phyloP scores from a whole-genome alignment of 192 early-diverging fungal genomes.

The Chytriomyces hyalinus region DNA sequence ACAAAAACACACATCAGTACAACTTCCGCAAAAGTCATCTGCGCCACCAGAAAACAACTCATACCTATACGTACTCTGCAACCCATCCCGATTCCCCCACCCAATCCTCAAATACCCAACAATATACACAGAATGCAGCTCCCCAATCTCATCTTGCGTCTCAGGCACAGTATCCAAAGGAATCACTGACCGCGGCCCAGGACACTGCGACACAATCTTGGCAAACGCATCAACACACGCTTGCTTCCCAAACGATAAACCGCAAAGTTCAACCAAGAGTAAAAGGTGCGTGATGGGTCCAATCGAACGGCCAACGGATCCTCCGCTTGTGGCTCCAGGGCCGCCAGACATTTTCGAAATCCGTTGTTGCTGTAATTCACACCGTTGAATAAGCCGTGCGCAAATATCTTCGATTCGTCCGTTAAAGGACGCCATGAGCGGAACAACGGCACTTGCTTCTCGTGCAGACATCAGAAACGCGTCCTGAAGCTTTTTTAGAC shows the following conservation, averaged over 20 bases:
- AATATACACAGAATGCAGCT: conserved; percentile 17
- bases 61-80: conserved; percentile 1
- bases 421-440: conserved; percentile 6
- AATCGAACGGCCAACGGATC: background rate
- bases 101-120: conserved; percentile 22
- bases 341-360: background rate
- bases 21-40: background rate
- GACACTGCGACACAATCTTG: background rate
- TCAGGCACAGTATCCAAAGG: conserved; percentile 23
- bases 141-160: conserved; percentile 7
- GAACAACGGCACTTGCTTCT: background rate
- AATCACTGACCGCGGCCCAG: background rate
- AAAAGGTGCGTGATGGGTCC: background rate
- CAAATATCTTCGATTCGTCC: background rate
- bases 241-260: conserved; percentile 10
- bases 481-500: conserved; percentile 17
- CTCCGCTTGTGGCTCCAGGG: background rate
- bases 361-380: background rate
- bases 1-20: background rate
- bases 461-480: background rate
- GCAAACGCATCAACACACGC: conserved; percentile 2
- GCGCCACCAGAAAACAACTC: background rate
- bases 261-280: conserved; percentile 19
- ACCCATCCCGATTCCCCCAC: conserved; percentile 4
- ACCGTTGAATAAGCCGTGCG: background rate